Base-by-base conservation (phyloP, 1,284 basidiomycete species). In the Dichomitus squalens region DNA sequence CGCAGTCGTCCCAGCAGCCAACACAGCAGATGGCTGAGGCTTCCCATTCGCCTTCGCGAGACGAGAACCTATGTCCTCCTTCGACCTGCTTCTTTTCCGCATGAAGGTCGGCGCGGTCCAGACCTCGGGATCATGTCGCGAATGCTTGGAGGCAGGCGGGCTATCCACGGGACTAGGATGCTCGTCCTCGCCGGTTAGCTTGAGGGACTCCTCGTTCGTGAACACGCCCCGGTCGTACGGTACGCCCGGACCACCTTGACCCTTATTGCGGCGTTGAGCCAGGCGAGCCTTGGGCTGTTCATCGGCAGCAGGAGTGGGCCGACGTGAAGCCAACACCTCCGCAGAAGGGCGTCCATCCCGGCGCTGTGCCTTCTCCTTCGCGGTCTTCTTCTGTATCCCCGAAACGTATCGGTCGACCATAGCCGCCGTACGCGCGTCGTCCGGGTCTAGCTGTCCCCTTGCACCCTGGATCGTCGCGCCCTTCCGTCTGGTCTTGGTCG, bases 61-160 rank as follows among this genome's bases (percentile, higher is more conserved):
- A 9, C 25, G 41, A 27, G 41, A n/a, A n/a, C 16, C 25, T 1
- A 23, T 16, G 12, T 27, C 41, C 7, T 44, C 25, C 25, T 29
- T 44, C 7, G 41, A n/a, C 25, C 18, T 29, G 41, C 12, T 4
- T 21, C 34, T 4, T 35, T 59, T 61, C 29, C 44, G 61, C 64
- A 65, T 55, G 59, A 68, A 68, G 4, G 63, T 52, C 29, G 66
- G 64, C 4, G 40, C 58, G 1, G 39, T 34, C 66, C 66, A 68
- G 4, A 60, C 47, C 7, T 43, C 21, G 0, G 66, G 58, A 39
- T 68, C 64, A 36, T 68, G 66, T 16, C 47, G 25, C 6, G 16
- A 20, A 12, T 27, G 20, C 25, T 49, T 31, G 1, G 50, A 31
- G 11, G 31, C 29, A 43, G 40, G 23, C 2, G 25, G 18, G 7